A percentile compares a stretch with the other conserved stretches of the same genome.
phyloP scores from a whole-genome alignment of 1,284 basidiomycete genomes.

The Golubevia pallescens region DNA sequence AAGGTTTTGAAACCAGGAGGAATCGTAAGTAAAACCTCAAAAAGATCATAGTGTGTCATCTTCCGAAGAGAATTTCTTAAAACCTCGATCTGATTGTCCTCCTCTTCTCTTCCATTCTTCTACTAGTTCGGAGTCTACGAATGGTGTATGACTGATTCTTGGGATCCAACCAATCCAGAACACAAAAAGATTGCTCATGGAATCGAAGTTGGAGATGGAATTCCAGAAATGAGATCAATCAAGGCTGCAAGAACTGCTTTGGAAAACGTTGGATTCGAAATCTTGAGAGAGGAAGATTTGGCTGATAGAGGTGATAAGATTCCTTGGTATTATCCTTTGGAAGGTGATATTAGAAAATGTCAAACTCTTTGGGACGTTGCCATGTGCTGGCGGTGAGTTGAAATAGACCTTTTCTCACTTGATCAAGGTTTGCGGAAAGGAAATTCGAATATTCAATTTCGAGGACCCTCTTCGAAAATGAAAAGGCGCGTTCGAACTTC shows the following conservation, averaged over 20 bases:
- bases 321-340: slow-evolving; percentile 95
- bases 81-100: no score
- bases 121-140: slow-evolving; percentile 92
- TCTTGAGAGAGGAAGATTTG: slow-evolving; percentile 91
- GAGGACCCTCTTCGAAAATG: no score
- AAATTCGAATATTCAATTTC: no score
- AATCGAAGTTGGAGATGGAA: slow-evolving; percentile 82
- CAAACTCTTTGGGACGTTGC: slow-evolving; percentile 88
- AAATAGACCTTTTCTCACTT: no score
- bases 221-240: slow-evolving; percentile 92
- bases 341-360: slow-evolving; percentile 81
- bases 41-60: no score
- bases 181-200: slow-evolving; percentile 91
- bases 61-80: no score
- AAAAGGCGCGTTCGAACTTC: no score
- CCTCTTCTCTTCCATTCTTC: neutral
- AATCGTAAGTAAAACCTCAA: slow-evolving; percentile 6
- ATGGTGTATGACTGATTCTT: slow-evolving; percentile 97
- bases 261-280: slow-evolving; percentile 82
- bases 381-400: slow-evolving; percentile 22
- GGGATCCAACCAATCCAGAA: slow-evolving; percentile 82
- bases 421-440: no score
- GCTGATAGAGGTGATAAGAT: slow-evolving; percentile 81
- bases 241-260: slow-evolving; percentile 78
- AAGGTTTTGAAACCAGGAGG: slow-evolving; percentile 17